Evolutionary conservation across 108 stramenopile species (phyloP).

Genomic region (Skeletonema tropicum): DNA sequence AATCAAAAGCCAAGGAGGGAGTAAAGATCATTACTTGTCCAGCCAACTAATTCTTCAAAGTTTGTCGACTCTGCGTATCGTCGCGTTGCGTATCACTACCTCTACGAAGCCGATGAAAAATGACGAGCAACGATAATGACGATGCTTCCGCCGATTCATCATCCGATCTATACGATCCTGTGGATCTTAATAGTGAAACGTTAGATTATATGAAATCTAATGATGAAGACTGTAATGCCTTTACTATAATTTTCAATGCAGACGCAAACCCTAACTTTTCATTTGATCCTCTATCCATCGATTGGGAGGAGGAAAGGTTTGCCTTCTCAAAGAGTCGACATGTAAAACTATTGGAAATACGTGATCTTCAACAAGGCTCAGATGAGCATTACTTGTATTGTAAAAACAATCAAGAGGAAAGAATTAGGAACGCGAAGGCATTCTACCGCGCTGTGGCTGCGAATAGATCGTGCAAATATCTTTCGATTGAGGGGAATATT

Average conservation of each 20-base stretch:
- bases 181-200: neutral
- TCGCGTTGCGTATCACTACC: no score
- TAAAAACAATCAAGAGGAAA: neutral
- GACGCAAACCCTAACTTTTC: neutral
- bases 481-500: neutral
- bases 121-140: neutral
- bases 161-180: neutral
- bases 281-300: conserved; percentile 9
- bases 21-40: no score
- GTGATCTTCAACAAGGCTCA: neutral
- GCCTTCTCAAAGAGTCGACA: neutral
- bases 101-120: neutral
- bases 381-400: neutral
- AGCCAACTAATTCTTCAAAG: no score
- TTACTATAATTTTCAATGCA: neutral
- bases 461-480: neutral
- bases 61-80: no score
- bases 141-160: neutral
- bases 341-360: neutral
- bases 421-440: conserved; percentile 6
- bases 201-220: neutral
- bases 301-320: neutral
- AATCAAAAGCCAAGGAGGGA: no score
- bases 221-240: neutral
- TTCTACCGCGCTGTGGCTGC: conserved; percentile 8